Base-by-base conservation (phyloP, 192 early-diverging fungal species). In the Backusella morwellensis region DNA sequence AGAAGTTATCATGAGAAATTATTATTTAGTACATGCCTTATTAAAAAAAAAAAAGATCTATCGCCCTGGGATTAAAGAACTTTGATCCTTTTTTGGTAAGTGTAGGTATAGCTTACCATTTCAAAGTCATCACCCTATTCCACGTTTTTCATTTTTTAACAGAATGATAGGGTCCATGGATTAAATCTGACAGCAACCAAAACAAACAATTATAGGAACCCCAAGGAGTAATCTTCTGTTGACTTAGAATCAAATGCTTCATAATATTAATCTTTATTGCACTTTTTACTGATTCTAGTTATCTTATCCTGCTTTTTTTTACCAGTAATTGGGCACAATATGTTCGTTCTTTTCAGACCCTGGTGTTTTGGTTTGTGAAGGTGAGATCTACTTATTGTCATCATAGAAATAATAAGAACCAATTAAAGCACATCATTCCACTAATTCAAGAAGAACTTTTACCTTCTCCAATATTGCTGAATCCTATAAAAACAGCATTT, bases 21-120 rank as follows among this genome's bases (percentile, higher is more conserved):
- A 63, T 63, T 63, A 63, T 63, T 63, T 63, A 63, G 56, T 63
- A 63, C 56, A 63, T 63, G 56, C 56, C 23, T 63, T 63, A 29
- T 63, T 63, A 26, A 63, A 63, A 63, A 29, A 59, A 59, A 59
- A 12, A 14, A 0, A 40, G 38, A 40, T 40, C 56, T 26, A 63
- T 63, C 23, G 9, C 56, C 23, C 56, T 63, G 56, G 56, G 56
- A 63, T 63, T 29, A 63, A 63, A 63, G 56, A 29, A 26, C 26
- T 29, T 9, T 12, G 26, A 26, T 14, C 56, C 56, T 12, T 63
- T 63, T 63, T 63, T 63, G 56, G 56, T 32, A 63, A 63, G 56
- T 29, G 56, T 12, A 14, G 12, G 56, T 29, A 12, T 59, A 63
- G 21, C n/a, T 29, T 29, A 63, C 56, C 56, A 63, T 63, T 63